Evolutionary conservation across 352 stramenopile genomes (phyloP).

Genomic region (Globisporangium cystogenes): DNA sequence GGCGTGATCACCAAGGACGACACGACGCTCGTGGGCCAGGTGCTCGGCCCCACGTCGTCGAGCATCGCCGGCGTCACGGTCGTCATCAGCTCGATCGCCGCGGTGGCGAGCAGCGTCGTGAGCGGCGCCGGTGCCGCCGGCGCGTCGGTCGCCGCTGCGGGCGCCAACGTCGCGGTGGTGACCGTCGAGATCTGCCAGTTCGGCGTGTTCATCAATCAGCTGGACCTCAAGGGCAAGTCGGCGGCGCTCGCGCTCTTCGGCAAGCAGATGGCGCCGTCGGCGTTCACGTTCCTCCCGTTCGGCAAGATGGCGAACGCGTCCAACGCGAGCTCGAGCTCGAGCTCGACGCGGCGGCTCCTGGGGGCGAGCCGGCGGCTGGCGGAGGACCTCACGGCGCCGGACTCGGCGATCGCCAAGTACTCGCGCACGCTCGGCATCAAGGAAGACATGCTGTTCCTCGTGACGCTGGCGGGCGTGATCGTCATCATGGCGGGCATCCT

Average conservation of each 20-base stretch:
- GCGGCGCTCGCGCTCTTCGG: slow-evolving; percentile 60
- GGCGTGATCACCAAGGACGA: slow-evolving; percentile 66
- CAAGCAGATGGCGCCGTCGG: slow-evolving; percentile 66
- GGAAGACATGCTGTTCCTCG: slow-evolving; percentile 79
- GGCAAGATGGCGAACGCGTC: slow-evolving; percentile 35
- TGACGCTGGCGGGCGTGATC: slow-evolving; percentile 70
- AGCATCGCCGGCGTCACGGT: slow-evolving; percentile 69
- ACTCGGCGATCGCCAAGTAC: slow-evolving; percentile 68
- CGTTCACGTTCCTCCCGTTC: slow-evolving; percentile 77
- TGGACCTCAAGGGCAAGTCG: slow-evolving; percentile 70
- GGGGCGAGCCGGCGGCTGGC: slow-evolving; percentile 2
- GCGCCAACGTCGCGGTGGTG: slow-evolving; percentile 59
- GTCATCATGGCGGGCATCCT: slow-evolving; percentile 68
- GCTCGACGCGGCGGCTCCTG: slow-evolving; percentile 4
- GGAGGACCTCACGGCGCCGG: slow-evolving; percentile 15
- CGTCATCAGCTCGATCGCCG: slow-evolving; percentile 60
- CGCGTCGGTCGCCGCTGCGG: slow-evolving; percentile 43
- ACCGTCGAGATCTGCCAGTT: slow-evolving; percentile 83
- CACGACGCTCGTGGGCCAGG: slow-evolving; percentile 43
- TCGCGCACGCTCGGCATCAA: slow-evolving; percentile 61
- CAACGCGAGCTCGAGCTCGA: slow-evolving; percentile 17
- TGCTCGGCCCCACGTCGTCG: slow-evolving; percentile 61
- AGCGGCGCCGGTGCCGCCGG: slow-evolving; percentile 29
- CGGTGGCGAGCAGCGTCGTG: slow-evolving; percentile 56
- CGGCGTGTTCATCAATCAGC: slow-evolving; percentile 66